Percentiles rank a stretch among this genome's conserved stretches.
These are phyloP conservation scores for Millerago galiae DNA, from an alignment of 805 yeast genomes.

Conservation along the genomic window DNA sequence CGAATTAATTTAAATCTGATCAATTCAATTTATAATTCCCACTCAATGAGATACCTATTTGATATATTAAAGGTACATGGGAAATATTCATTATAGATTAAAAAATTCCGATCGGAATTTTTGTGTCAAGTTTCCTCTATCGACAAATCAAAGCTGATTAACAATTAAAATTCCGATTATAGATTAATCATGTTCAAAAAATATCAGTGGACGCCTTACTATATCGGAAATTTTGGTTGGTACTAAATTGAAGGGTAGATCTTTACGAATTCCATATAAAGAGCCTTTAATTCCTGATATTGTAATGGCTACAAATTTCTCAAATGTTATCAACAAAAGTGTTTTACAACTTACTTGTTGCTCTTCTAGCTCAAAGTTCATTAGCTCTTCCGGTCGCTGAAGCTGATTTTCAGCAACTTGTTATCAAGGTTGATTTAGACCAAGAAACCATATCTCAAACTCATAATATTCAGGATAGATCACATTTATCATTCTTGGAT, in stretches of 20 bases:
- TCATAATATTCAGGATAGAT: slow-evolving; percentile 3
- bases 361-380: slow-evolving; percentile 7
- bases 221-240: not conserved
- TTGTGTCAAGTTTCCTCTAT: too few relatives aligned
- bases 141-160: too few relatives aligned
- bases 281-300: not conserved
- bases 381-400: slow-evolving; percentile 19
- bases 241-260: not conserved
- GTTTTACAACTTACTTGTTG: slow-evolving; percentile 11
- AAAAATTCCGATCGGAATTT: slow-evolving; percentile 1
- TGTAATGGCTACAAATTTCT: not conserved
- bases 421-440: slow-evolving; percentile 19
- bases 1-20: too few relatives aligned
- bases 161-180: too few relatives aligned
- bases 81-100: slow-evolving; percentile 20
- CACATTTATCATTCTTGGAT: slow-evolving; percentile 28
- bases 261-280: not conserved
- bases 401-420: slow-evolving; percentile 19
- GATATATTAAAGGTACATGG: too few relatives aligned
- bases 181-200: too few relatives aligned
- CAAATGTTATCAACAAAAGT: slow-evolving; percentile 17
- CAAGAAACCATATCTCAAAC: not conserved
- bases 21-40: too few relatives aligned
- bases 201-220: too few relatives aligned
- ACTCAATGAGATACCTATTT: too few relatives aligned